Base-by-base conservation (phyloP, 129 eudicot genomes). In the Centella asiatica region DNA sequence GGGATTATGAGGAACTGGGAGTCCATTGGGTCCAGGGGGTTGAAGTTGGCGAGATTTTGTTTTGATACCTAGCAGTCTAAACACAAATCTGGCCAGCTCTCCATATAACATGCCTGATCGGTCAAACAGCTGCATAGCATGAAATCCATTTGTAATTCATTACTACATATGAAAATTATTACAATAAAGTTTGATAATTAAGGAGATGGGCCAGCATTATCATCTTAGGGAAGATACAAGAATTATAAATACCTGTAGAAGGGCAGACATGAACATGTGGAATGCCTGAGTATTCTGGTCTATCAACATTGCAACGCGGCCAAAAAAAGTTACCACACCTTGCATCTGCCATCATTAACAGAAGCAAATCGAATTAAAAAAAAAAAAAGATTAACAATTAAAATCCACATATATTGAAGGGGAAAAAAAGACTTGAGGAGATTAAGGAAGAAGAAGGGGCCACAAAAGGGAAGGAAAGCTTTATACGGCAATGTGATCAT, bases 271-370 rank as follows among this genome's bases (percentile, higher is more conserved):
- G 72, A 90, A 86, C 93, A 86, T 72, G 67, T 90, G 97, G 46
- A 90, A 81, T 3, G 97, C 97, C 70, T 86, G 93, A 25, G 97
- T 89, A 57, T 90, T 90, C 77, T 90, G 97, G 77, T 90, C 95
- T 40, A 90, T 80, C 66, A 90, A 69, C 68, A 90, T 70, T 25
- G 97, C 85, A 33, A 90, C 57, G 37, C 97, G 88, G 5, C 97
- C 89, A 76, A 86, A 90, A 76, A 90, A 90, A 22, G 74, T 83
- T 64, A 90, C 95, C 29, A 83, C 89, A 33, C 95, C 97, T 78
- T 76, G 78, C 97, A 89, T 85, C 97, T 85, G 73, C 20, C 67
- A 58, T 34, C 25, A 58, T 11, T 20, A 11, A 57, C 29, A 34
- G 4, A 33, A 34, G 28, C 24, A 18, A 9, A 54, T 4, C 10